Percentiles rank a stretch among this genome's conserved stretches.
These are phyloP conservation scores for Seiridium cupressi DNA, from an alignment of 2,329 filamentous ascomycete species.

Conservation along the genomic window DNA sequence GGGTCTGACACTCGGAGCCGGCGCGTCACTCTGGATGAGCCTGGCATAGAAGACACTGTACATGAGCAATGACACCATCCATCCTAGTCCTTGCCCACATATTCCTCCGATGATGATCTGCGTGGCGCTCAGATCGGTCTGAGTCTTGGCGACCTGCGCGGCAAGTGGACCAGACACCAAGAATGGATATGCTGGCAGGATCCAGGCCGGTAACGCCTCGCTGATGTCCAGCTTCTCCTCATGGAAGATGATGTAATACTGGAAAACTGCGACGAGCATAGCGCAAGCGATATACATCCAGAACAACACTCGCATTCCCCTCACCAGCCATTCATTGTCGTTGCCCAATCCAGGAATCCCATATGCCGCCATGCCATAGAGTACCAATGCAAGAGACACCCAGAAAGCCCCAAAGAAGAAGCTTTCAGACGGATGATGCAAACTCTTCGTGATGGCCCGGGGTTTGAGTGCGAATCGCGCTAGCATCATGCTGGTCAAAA, in stretches of 20 bases:
- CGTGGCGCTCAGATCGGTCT: slow-evolving; percentile 37
- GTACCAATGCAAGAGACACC: slow-evolving; percentile 59
- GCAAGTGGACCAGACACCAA: slow-evolving; percentile 51
- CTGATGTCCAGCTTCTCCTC: slow-evolving; percentile 37
- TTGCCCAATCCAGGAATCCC: slow-evolving; percentile 35
- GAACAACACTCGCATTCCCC: slow-evolving; percentile 41
- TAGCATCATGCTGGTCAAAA: slow-evolving; percentile 50
- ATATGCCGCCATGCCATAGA: slow-evolving; percentile 62
- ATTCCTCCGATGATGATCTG: slow-evolving; percentile 46
- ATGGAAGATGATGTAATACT: slow-evolving; percentile 11
- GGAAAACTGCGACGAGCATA: slow-evolving; percentile 9
- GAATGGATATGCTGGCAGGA: slow-evolving; percentile 49
- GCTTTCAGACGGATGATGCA: slow-evolving; percentile 55
- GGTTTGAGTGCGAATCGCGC: slow-evolving; percentile 59
- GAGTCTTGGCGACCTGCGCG: slow-evolving; percentile 39
- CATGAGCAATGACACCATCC: slow-evolving; percentile 47
- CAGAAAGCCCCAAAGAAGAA: slow-evolving; percentile 58
- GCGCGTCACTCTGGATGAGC: slow-evolving; percentile 46
- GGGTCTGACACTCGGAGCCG: slow-evolving; percentile 40
- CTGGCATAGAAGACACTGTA: slow-evolving; percentile 38
- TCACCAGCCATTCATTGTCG: slow-evolving; percentile 37
- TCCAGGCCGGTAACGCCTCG: slow-evolving; percentile 51
- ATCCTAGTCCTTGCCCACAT: slow-evolving; percentile 50
- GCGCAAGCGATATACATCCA: slow-evolving; percentile 37
- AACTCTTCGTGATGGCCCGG: slow-evolving; percentile 55